Base-by-base conservation (phyloP, 139 green algal species). In the Auxenochlorella pyrenoidosa region DNA sequence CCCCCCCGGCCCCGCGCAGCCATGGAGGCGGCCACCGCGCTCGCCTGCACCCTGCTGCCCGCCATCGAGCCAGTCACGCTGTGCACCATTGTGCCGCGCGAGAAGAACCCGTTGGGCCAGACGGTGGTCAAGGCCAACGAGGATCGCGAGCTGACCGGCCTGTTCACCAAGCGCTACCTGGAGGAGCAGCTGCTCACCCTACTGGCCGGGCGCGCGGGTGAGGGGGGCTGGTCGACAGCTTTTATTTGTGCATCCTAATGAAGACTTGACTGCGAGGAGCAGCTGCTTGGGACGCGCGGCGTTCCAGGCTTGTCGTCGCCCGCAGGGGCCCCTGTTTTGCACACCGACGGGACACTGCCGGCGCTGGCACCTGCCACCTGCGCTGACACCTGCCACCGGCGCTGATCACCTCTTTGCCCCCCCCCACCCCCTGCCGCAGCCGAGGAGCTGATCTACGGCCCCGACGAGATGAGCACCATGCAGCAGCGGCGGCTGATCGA, bases 1-100 rank as follows among this genome's bases (percentile, higher is more conserved):
- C 90, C 94, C 71, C 96, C 97, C 13, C 95, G 98, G 92, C 92
- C n/a, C 93, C 2, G 86, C 8, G 70, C 90, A 59, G 79, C 96
- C 24, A 93, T 96, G 86, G 95, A 98, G 85, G 95, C 90, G 0
- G 92, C 93, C 70, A 97, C 96, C 63, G 88, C 87, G 13, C 86
- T 98, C 54, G 84, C 93, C 12, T 93, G 92, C 86, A 96, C 93
- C 15, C 92, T 98, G 81, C 90, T 98, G 91, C 95, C 96, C 12
- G 93, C 96, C 71, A 97, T 98, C 4, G 96, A 98, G 93, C 93
- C 94, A 0, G 89, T 98, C 26, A 88, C 93, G 30, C 58, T 65
- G 58, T 78, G 94, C 13, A 98, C 94, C 51, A 97, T 98, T 72
- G 75, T 93, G 77, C 96, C 95, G 16, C 92, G 90, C 2, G 88